A percentile compares a stretch with the other conserved stretches of the same genome.
Evolutionary conservation across 2,329 filamentous ascomycete genomes (phyloP).

Genomic region (Ophiocordyceps camponoti-leonardi): DNA sequence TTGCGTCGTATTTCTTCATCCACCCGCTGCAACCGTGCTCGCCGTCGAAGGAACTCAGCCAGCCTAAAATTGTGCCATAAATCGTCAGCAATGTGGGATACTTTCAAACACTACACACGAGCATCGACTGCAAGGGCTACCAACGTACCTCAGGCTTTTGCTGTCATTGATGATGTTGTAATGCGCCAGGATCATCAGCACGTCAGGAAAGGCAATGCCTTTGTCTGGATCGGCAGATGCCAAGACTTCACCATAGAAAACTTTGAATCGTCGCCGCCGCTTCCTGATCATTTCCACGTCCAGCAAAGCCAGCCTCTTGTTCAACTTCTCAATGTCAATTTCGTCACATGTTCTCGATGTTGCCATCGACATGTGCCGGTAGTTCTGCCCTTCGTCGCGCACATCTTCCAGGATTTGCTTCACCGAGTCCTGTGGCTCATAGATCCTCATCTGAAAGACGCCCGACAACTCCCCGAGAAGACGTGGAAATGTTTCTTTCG

Average conservation of each 20-base stretch:
- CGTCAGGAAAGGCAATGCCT: conserved; percentile 80
- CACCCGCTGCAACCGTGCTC: conserved; percentile 78
- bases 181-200: conserved; percentile 90
- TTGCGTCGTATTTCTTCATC: conserved; percentile 87
- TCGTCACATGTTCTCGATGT: conserved; percentile 34
- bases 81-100: background rate
- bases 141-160: conserved; percentile 64
- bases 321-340: conserved; percentile 61
- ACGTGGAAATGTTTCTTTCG: conserved; percentile 74
- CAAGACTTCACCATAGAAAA: conserved; percentile 95
- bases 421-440: conserved; percentile 79
- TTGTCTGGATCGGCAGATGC: conserved; percentile 79
- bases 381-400: conserved; percentile 36
- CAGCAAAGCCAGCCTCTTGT: conserved; percentile 53
- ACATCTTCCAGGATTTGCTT: conserved; percentile 76
- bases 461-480: conserved; percentile 84
- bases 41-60: conserved; percentile 84
- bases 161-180: conserved; percentile 98
- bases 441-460: conserved; percentile 93
- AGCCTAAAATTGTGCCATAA: conserved; percentile 32
- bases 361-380: conserved; percentile 36
- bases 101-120: no score
- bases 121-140: background rate
- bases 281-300: conserved; percentile 60
- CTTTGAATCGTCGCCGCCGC: conserved; percentile 65